Evolutionary conservation across 768 basidiomycete species (phyloP).

Genomic region (Pleurotus eryngii): DNA sequence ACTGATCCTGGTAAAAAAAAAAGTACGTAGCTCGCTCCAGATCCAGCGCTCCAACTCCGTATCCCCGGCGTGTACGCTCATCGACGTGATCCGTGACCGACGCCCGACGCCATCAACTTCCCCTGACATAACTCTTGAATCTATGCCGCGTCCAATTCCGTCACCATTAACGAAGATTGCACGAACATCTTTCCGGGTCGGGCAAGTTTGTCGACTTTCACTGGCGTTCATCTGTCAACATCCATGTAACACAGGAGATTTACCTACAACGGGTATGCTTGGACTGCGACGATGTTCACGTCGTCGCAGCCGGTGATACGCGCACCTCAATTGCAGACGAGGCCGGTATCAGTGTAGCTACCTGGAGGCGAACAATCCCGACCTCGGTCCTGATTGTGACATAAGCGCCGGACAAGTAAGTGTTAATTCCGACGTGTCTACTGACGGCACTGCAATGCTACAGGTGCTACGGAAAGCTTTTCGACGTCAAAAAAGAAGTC

Average conservation of each 20-base stretch:
- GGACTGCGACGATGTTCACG: slow-evolving; percentile 54
- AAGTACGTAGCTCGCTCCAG: too few species aligned
- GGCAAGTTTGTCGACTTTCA: slow-evolving; percentile 22
- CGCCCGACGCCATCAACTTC: too few species aligned
- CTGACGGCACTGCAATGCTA: neutral
- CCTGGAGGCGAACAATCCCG: slow-evolving; percentile 63
- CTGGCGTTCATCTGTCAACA: neutral
- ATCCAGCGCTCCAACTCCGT: too few species aligned
- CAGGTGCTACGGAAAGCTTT: neutral
- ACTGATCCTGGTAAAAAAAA: too few species aligned
- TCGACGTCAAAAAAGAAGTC: neutral
- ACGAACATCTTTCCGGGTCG: slow-evolving; percentile 50
- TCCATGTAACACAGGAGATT: slow-evolving; percentile 26
- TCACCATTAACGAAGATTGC: slow-evolving; percentile 48
- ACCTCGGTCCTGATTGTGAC: slow-evolving; percentile 46
- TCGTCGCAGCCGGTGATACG: slow-evolving; percentile 43
- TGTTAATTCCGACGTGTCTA: too few species aligned
- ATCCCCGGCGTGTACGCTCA: too few species aligned
- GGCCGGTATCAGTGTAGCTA: slow-evolving; percentile 40
- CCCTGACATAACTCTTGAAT: too few species aligned
- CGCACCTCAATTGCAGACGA: slow-evolving; percentile 41
- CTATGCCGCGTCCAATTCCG: slow-evolving; percentile 40
- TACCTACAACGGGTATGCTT: slow-evolving; percentile 56
- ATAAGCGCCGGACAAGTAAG: slow-evolving; percentile 59
- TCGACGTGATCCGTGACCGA: too few species aligned